A percentile compares a stretch with the other conserved stretches of the same genome.
These are phyloP conservation scores for Neohortaea acidophila DNA, from an alignment of 495 filamentous ascomycete species.

Conservation along the genomic window DNA sequence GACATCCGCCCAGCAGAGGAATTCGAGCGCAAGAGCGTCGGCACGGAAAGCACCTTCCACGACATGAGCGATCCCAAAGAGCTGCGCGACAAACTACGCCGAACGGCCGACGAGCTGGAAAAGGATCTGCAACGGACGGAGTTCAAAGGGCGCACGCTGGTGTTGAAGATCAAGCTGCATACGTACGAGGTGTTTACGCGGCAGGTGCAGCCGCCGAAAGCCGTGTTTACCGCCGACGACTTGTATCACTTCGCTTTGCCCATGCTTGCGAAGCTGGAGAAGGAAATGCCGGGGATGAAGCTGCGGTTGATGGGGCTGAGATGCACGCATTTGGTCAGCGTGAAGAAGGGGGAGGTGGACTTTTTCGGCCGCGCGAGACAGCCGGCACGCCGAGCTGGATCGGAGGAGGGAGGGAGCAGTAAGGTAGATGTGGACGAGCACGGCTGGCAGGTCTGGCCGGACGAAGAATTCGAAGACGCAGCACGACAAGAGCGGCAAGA, in stretches of 20 bases:
- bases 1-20: constrained; percentile 74
- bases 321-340: constrained; percentile 73
- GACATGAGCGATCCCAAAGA: constrained; percentile 56
- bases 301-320: constrained; percentile 78
- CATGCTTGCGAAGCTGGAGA: constrained; percentile 72
- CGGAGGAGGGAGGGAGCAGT: constrained; percentile 17
- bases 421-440: constrained; percentile 17
- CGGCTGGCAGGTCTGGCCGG: constrained; percentile 54
- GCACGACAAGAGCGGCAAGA: constrained; percentile 49
- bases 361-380: constrained; percentile 53
- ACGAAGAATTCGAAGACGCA: constrained; percentile 51
- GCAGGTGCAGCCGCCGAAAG: constrained; percentile 58
- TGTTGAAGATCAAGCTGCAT: constrained; percentile 85
- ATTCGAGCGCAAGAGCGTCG: constrained; percentile 84
- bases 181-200: constrained; percentile 83
- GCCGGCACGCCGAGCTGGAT: constrained; percentile 1
- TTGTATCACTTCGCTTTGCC: constrained; percentile 68
- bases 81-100: constrained; percentile 61
- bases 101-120: constrained; percentile 73
- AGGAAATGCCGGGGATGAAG: constrained; percentile 67
- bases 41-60: constrained; percentile 82
- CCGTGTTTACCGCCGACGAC: constrained; percentile 59
- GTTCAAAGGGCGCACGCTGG: constrained; percentile 78
- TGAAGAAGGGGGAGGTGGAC: constrained; percentile 55
- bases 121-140: constrained; percentile 65